Evolutionary conservation across 768 basidiomycete genomes (phyloP).

Genomic region (Piloderma croceum): DNA sequence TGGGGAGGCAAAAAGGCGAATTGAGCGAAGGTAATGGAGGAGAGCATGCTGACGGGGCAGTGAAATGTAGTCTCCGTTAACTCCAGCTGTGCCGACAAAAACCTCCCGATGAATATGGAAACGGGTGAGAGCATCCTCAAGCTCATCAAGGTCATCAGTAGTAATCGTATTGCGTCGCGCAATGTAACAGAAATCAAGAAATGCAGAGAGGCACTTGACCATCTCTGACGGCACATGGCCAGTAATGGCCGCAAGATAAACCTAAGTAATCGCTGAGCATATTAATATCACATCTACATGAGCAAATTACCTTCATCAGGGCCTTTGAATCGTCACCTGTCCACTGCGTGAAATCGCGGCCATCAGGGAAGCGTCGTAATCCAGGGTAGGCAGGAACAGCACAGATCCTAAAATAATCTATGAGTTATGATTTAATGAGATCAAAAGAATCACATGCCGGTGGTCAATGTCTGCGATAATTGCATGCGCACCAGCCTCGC

Average conservation of each 20-base stretch:
- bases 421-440: constrained; percentile 7
- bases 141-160: constrained; percentile 2
- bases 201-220: constrained; percentile 2
- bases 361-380: constrained; percentile 12
- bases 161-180: constrained; percentile 9
- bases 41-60: constrained; percentile 25
- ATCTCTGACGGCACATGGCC: constrained; percentile 10
- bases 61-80: constrained; percentile 11
- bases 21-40: constrained; percentile 13
- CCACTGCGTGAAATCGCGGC: constrained; percentile 16
- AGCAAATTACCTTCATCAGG: constrained; percentile 24
- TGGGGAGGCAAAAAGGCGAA: constrained; percentile 20
- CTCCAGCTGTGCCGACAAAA: constrained; percentile 20
- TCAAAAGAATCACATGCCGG: constrained; percentile 19
- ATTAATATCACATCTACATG: too few relatives aligned
- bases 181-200: constrained; percentile 25
- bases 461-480: constrained; percentile 32
- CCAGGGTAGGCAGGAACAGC: constrained; percentile 10
- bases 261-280: too few relatives aligned
- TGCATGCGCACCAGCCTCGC: constrained; percentile 11
- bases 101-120: constrained; percentile 27
- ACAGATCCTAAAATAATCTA: constrained; percentile 9
- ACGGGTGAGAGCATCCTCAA: constrained; percentile 12
- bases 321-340: constrained; percentile 23
- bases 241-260: constrained; percentile 10